Percentiles rank a stretch among this genome's conserved stretches.
Conservation (phyloP, 2,329 filamentous ascomycete genomes). For the Paecilomyces sp. region DNA sequence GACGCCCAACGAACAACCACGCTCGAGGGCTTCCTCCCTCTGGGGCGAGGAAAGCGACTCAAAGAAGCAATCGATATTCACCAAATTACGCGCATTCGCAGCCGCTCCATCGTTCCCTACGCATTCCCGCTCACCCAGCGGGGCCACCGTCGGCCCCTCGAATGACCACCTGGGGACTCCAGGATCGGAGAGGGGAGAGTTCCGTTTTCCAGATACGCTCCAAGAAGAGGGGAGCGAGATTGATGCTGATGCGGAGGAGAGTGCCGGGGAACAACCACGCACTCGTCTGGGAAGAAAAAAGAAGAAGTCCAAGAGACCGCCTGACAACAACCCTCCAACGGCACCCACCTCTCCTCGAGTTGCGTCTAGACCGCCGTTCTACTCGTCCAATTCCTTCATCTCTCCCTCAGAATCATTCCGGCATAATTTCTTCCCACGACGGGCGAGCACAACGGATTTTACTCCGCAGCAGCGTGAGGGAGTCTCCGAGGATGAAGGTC, state of each 20-base stretch:
- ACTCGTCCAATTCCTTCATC: constrained; percentile 40
- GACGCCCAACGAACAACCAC: constrained; percentile 33
- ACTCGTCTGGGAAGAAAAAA: constrained; percentile 53
- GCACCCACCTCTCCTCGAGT: constrained; percentile 57
- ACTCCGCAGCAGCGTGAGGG: constrained; percentile 53
- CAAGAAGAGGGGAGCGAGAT: constrained; percentile 60
- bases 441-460: constrained; percentile 59
- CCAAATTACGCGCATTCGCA: constrained; percentile 69
- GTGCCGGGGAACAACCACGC: constrained; percentile 62
- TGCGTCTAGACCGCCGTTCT: constrained; percentile 26
- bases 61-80: constrained; percentile 65
- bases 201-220: constrained; percentile 49
- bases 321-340: constrained; percentile 47
- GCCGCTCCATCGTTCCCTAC: constrained; percentile 44
- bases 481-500: constrained; percentile 68
- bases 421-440: constrained; percentile 51
- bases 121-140: constrained; percentile 45
- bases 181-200: constrained; percentile 41
- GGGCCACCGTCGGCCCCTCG: constrained; percentile 31
- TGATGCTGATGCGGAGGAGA: constrained; percentile 78
- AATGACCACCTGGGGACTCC: constrained; percentile 38
- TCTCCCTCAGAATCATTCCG: constrained; percentile 37
- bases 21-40: constrained; percentile 58
- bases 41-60: constrained; percentile 56
- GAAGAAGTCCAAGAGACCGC: constrained; percentile 55